A percentile compares a stretch with the other conserved stretches of the same genome.
Evolutionary conservation across 768 basidiomycete genomes (phyloP).

Genomic region (Dictyophora rubrovolvata): DNA sequence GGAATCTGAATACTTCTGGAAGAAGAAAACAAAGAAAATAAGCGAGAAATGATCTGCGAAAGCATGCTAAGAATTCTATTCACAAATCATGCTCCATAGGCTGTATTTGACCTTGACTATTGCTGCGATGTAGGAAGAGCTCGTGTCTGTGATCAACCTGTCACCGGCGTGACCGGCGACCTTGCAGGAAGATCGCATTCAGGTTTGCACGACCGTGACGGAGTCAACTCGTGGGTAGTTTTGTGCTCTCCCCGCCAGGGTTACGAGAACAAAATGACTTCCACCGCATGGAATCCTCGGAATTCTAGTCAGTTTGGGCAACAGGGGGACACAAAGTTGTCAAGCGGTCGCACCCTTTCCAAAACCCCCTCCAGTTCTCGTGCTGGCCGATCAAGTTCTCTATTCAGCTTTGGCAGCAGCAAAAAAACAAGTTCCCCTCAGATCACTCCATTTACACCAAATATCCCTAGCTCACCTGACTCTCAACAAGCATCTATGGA

Average conservation of each 20-base stretch:
- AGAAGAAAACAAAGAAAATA: not conserved
- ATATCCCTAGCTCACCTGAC: not conserved
- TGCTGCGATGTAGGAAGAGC: not conserved
- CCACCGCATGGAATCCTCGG: not conserved
- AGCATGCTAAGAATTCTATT: not conserved
- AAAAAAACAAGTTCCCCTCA: not conserved
- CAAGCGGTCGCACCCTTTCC: not conserved
- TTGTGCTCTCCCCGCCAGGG: not conserved
- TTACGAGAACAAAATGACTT: not conserved
- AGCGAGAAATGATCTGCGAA: not conserved
- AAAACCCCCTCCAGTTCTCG: not conserved
- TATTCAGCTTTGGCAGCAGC: not conserved
- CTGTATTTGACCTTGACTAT: not conserved
- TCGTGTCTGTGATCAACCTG: not conserved
- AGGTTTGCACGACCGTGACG: not conserved
- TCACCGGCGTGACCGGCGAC: not conserved
- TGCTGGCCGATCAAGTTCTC: not conserved
- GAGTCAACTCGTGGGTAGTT: not conserved
- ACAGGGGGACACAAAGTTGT: not conserved
- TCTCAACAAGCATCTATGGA: not conserved
- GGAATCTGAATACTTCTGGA: conserved; percentile 65
- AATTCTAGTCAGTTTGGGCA: not conserved
- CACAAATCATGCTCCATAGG: not conserved
- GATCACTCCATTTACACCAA: not conserved
- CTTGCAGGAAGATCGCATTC: not conserved